Base-by-base conservation (phyloP, 805 yeast genomes). In the Lipomyces lipofer region DNA sequence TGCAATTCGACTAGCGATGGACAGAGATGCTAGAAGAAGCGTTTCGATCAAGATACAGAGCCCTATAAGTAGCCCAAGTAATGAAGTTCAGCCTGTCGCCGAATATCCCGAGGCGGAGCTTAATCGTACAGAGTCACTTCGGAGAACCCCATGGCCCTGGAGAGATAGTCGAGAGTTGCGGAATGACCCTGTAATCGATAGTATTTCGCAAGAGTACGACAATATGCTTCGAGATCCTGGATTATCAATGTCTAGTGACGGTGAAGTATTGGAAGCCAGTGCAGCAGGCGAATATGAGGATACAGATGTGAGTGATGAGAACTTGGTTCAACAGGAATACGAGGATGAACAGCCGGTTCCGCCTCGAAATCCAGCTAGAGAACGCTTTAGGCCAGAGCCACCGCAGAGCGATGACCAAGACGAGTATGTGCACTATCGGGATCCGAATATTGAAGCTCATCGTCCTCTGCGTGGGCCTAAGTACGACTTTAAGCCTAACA, bases 1-100 rank as follows among this genome's bases (percentile, higher is more conserved):
- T 21, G 52, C 9, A 2, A 29, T 52, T 24, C 28, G 52, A 39
- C 28, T 38, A 17, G 54, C 44, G 8, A 22, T 53, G 58, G 57
- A 52, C n/a, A 40, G 48, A 10, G 53, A 49, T 10, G 51, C 42
- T 8, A n/a, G 49, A n/a, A 21, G 43, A 30, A 30, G 22, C 13
- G 10, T 40, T 33, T 13, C n/a, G 30, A 10, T 21, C 7, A 15
- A 10, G 35, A n/a, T n/a, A n/a, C n/a, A n/a, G n/a, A n/a, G n/a
- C n/a, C n/a, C n/a, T n/a, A n/a, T n/a, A n/a, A 30, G 28, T 30
- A 12, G 19, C 33, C 2, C 8, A 22, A 22, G 27, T 15, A 25
- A 19, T 13, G 17, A 9, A 5, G 13, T 15, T 22, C 8, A 12
- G 15, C 9, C 40, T 6, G 12, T 36, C 19, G 24, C 10, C 22